phyloP scores from a whole-genome alignment of 306 rosid genomes.

The Nissolia schottii region DNA sequence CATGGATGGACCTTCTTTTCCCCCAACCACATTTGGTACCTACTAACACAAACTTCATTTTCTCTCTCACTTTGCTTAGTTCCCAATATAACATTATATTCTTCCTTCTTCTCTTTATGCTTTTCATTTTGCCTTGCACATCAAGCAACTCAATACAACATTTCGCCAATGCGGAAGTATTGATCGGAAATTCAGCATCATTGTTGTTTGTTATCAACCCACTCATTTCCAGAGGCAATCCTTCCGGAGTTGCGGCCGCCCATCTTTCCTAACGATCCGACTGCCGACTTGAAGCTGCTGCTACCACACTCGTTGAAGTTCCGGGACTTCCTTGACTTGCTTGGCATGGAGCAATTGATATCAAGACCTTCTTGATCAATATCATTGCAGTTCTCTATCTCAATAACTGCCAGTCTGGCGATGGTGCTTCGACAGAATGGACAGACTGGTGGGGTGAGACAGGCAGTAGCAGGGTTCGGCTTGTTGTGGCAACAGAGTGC shows the following conservation, averaged over 20 bases:
- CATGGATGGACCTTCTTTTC: conserved; percentile 19
- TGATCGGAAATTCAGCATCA: conserved; percentile 25
- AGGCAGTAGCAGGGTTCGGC: conserved; percentile 69
- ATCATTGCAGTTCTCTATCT: conserved; percentile 47
- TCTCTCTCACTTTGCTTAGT: conserved; percentile 47
- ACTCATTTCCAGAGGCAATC: conserved; percentile 60
- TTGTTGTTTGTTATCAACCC: conserved; percentile 60
- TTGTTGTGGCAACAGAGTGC: conserved; percentile 93
- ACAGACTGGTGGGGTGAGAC: conserved; percentile 71
- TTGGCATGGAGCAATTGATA: conserved; percentile 48
- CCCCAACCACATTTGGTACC: conserved; percentile 27
- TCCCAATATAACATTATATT: conserved; percentile 41
- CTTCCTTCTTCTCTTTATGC: conserved; percentile 24
- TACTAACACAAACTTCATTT: background rate
- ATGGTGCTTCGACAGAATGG: conserved; percentile 94
- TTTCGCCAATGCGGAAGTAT: conserved; percentile 21
- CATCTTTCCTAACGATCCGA: conserved; percentile 69
- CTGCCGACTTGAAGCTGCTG: conserved; percentile 78
- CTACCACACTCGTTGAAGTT: conserved; percentile 75
- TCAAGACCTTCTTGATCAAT: conserved; percentile 43
- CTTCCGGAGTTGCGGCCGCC: conserved; percentile 65
- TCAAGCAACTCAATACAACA: conserved; percentile 18
- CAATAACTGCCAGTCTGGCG: conserved; percentile 44
- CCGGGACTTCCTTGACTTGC: conserved; percentile 53
- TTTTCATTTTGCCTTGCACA: conserved; percentile 24